phyloP scores from a whole-genome alignment of 108 stramenopile species.

The Cyclostephanos tholiformis region DNA sequence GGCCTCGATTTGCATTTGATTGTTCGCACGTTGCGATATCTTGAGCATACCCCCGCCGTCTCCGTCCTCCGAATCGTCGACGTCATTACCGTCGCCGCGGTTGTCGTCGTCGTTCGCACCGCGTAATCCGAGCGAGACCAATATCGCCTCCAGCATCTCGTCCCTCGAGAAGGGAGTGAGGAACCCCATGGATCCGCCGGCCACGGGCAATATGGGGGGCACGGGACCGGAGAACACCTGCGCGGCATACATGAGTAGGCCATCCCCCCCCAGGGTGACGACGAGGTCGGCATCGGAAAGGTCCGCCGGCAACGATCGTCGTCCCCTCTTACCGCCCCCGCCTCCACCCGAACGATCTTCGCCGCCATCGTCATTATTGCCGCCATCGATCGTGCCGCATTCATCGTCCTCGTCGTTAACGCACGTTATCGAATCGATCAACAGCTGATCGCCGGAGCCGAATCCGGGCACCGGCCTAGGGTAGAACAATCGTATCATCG shows the following conservation, averaged over 20 bases:
- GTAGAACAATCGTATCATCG: constrained; percentile 70
- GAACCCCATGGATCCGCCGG: constrained; percentile 94
- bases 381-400: not conserved
- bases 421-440: constrained; percentile 1
- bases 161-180: constrained; percentile 85
- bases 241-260: constrained; percentile 78
- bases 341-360: not conserved
- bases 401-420: not conserved
- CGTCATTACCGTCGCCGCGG: constrained; percentile 9
- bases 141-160: constrained; percentile 79
- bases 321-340: constrained; percentile 25
- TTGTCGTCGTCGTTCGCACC: not conserved
- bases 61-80: not conserved
- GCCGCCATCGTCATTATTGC: not conserved
- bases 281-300: constrained; percentile 65
- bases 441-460: constrained; percentile 49
- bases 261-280: constrained; percentile 86
- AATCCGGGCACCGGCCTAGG: constrained; percentile 58
- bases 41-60: constrained; percentile 2
- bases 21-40: constrained; percentile 33
- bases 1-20: constrained; percentile 36
- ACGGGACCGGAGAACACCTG: constrained; percentile 64
- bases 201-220: constrained; percentile 89
- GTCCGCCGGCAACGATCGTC: constrained; percentile 22
- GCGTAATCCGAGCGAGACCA: constrained; percentile 65